A percentile compares a stretch with the other conserved stretches of the same genome.
Conservation (phyloP, 1,284 basidiomycete genomes). For the Fomitiporia mediterranea region DNA sequence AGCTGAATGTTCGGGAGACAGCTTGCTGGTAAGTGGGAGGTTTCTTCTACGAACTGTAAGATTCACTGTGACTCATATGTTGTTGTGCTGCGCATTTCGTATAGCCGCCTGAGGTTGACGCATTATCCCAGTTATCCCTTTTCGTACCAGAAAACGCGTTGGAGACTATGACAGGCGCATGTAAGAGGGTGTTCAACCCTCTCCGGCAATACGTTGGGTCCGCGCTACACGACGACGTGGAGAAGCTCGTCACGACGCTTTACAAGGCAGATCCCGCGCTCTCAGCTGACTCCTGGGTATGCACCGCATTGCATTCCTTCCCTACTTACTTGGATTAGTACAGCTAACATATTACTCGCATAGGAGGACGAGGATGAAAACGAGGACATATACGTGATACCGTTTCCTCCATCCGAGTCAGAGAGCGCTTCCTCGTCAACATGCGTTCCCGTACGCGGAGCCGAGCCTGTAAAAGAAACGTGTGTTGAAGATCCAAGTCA, state of each 20-base stretch:
- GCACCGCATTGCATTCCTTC: conserved; percentile 9
- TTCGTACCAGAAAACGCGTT: conserved; percentile 10
- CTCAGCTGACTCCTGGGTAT: conserved; percentile 21
- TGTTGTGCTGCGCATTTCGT: no score
- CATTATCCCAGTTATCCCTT: conserved; percentile 10
- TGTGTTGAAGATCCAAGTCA: not conserved
- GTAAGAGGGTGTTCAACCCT: conserved; percentile 28
- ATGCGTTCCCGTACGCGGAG: not conserved
- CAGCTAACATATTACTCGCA: conserved; percentile 19
- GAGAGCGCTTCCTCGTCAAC: not conserved
- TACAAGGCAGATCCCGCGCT: conserved; percentile 18
- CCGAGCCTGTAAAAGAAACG: not conserved
- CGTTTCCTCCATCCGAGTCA: not conserved
- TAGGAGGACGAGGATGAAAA: conserved; percentile 20
- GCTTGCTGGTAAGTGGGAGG: conserved; percentile 5
- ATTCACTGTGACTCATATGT: no score
- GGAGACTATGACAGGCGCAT: conserved; percentile 25
- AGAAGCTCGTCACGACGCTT: conserved; percentile 28
- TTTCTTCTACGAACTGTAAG: no score
- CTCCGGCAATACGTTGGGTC: conserved; percentile 26
- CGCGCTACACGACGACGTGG: conserved; percentile 28
- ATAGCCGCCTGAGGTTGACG: conserved; percentile 13
- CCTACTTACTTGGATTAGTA: conserved; percentile 10
- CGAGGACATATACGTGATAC: conserved; percentile 18
- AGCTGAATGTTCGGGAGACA: not conserved